phyloP scores from a whole-genome alignment of 1,139 yeast species.

The Casaregolazyma suthepensis region DNA sequence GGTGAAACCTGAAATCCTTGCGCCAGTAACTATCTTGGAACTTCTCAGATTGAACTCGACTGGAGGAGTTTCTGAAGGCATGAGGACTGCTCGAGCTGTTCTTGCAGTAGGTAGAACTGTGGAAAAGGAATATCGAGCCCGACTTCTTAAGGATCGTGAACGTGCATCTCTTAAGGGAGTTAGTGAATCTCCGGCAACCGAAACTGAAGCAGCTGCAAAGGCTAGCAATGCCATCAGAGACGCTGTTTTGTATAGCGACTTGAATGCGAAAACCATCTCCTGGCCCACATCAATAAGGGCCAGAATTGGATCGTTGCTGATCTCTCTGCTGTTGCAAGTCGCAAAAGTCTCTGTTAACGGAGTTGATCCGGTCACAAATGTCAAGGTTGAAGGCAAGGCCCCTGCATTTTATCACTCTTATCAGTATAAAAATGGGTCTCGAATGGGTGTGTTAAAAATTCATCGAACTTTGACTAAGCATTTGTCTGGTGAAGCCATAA shows the following conservation, averaged over 20 bases:
- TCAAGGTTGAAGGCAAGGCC: slow-evolving; percentile 58
- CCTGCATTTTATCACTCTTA: slow-evolving; percentile 92
- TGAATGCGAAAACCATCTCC: slow-evolving; percentile 35
- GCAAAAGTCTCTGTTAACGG: slow-evolving; percentile 78
- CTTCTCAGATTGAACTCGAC: slow-evolving; percentile 66
- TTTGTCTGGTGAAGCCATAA: slow-evolving; percentile 60
- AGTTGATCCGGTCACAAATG: slow-evolving; percentile 70
- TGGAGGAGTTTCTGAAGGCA: slow-evolving; percentile 75
- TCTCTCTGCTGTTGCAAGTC: slow-evolving; percentile 69
- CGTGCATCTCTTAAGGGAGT: slow-evolving; percentile 39
- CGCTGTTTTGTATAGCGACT: slow-evolving; percentile 20
- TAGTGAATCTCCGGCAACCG: slow-evolving; percentile 1
- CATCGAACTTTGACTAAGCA: slow-evolving; percentile 56
- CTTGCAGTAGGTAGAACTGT: slow-evolving; percentile 77
- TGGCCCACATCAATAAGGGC: slow-evolving; percentile 71
- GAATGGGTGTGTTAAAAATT: slow-evolving; percentile 72
- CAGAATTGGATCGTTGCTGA: slow-evolving; percentile 74
- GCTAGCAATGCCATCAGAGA: slow-evolving; percentile 15
- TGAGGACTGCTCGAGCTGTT: slow-evolving; percentile 80
- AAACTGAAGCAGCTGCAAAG: slow-evolving; percentile 2
- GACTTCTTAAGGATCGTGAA: slow-evolving; percentile 42
- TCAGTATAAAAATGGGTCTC: slow-evolving; percentile 72
- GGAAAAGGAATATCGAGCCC: slow-evolving; percentile 76
- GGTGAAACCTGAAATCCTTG: slow-evolving; percentile 71
- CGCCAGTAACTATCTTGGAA: slow-evolving; percentile 80